These are phyloP conservation scores for Xylaria bambusicola DNA, from an alignment of 495 filamentous ascomycete genomes.

Conservation along the genomic window DNA sequence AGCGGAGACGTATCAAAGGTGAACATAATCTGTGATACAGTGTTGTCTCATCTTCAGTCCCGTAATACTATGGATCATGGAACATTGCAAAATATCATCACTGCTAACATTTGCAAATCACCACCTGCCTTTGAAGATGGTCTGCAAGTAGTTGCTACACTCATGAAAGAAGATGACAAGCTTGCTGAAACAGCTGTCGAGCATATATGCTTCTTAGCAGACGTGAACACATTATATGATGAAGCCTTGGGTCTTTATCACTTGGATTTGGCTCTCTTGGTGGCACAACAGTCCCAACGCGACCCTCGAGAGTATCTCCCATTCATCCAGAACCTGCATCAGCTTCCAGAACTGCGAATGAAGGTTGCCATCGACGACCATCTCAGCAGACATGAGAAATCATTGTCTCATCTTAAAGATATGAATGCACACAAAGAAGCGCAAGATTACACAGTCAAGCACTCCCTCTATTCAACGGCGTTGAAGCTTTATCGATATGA, in stretches of 20 bases:
- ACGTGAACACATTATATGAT: conserved; percentile 91
- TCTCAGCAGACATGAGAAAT: conserved; percentile 73
- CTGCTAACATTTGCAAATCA: conserved; percentile 88
- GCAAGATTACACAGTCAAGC: conserved; percentile 70
- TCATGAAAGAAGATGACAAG: conserved; percentile 66
- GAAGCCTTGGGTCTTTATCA: conserved; percentile 88
- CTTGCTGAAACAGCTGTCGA: conserved; percentile 83
- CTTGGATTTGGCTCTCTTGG: conserved; percentile 82
- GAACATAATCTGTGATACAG: conserved; percentile 86
- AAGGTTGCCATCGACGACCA: conserved; percentile 88
- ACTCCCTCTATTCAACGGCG: conserved; percentile 75
- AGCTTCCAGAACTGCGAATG: conserved; percentile 65
- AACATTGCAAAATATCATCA: conserved; percentile 83
- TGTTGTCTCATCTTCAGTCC: conserved; percentile 65
- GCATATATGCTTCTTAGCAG: conserved; percentile 94
- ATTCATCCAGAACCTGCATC: conserved; percentile 83
- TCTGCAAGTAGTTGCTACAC: conserved; percentile 69
- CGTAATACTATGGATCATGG: conserved; percentile 60
- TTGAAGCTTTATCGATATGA: conserved; percentile 85
- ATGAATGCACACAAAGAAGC: conserved; percentile 71
- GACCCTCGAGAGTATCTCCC: conserved; percentile 96
- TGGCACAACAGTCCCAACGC: conserved; percentile 94
- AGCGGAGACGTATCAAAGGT: conserved; percentile 60
- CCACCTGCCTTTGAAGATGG: conserved; percentile 90
- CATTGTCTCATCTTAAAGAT: conserved; percentile 70